Conservation (phyloP, 768 basidiomycete genomes). For the Thelephora aurantiotincta region DNA sequence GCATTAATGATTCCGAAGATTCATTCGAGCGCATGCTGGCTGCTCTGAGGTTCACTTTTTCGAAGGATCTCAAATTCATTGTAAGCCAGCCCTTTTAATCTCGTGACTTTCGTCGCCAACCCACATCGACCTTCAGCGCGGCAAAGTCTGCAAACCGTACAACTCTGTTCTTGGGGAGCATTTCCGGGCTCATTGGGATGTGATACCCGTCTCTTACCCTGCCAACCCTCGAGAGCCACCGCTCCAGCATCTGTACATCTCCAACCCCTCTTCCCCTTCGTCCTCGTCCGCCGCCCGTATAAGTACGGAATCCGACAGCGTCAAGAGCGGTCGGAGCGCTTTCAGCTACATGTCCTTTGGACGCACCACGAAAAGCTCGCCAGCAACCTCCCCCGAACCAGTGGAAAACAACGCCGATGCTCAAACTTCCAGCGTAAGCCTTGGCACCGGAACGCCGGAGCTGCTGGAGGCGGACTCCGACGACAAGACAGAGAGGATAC, state of each 20-base stretch:
- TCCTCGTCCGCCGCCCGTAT: slow-evolving; percentile 10
- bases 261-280: slow-evolving; percentile 11
- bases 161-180: slow-evolving; percentile 82
- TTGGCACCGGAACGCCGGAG: slow-evolving; percentile 22
- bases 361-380: slow-evolving; percentile 29
- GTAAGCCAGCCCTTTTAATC: slow-evolving; percentile 27
- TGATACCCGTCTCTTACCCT: slow-evolving; percentile 44
- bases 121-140: slow-evolving; percentile 35
- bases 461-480: slow-evolving; percentile 17
- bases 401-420: slow-evolving; percentile 33
- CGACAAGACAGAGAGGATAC: slow-evolving; percentile 26
- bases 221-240: slow-evolving; percentile 32
- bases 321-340: slow-evolving; percentile 42
- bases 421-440: slow-evolving; percentile 46
- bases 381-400: slow-evolving; percentile 36
- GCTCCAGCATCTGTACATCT: slow-evolving; percentile 27
- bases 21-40: slow-evolving; percentile 95
- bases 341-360: slow-evolving; percentile 38
- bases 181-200: slow-evolving; percentile 80
- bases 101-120: background rate
- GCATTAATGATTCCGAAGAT: slow-evolving; percentile 85
- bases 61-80: slow-evolving; percentile 89
- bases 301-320: slow-evolving; percentile 37
- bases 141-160: slow-evolving; percentile 89
- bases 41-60: slow-evolving; percentile 74